Evolutionary conservation across 176 grass and related monocot genomes (phyloP).

Genomic region (Zoysia pacifica): DNA sequence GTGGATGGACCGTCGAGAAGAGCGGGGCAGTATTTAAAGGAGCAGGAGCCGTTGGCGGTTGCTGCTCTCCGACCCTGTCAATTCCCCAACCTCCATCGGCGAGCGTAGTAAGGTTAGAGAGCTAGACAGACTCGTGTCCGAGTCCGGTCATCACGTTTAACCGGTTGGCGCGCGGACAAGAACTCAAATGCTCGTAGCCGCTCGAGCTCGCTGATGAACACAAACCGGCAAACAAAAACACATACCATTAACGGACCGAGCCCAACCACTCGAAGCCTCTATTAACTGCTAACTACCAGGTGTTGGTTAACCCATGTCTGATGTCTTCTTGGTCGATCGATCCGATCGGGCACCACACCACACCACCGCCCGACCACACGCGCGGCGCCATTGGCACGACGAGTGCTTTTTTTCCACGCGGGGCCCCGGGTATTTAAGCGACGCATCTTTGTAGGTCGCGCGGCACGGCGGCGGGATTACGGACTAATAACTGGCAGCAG

Average conservation of each 20-base stretch:
- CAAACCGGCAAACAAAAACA: not conserved
- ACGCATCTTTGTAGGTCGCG: not conserved
- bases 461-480: not conserved
- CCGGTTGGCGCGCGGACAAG: not conserved
- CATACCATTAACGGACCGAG: not conserved
- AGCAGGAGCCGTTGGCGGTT: not conserved
- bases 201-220: not conserved
- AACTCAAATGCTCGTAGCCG: not conserved
- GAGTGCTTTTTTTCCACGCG: no score
- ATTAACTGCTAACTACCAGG: slow-evolving; percentile 8
- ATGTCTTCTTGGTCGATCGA: not conserved
- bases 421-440: no score
- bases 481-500: not conserved
- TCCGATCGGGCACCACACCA: not conserved
- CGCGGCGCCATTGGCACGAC: no score
- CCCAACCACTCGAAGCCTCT: not conserved
- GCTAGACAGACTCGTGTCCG: no score
- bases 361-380: not conserved
- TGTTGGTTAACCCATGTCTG: no score
- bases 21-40: slow-evolving; percentile 41
- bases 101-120: no score
- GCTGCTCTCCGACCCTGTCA: not conserved
- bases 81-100: not conserved
- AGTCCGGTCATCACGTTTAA: not conserved
- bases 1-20: no score